Percentiles rank a stretch among this genome's conserved stretches.
These are phyloP conservation scores for Colletotrichum euphorbiae DNA, from an alignment of 2,329 filamentous ascomycete species.

Conservation along the genomic window DNA sequence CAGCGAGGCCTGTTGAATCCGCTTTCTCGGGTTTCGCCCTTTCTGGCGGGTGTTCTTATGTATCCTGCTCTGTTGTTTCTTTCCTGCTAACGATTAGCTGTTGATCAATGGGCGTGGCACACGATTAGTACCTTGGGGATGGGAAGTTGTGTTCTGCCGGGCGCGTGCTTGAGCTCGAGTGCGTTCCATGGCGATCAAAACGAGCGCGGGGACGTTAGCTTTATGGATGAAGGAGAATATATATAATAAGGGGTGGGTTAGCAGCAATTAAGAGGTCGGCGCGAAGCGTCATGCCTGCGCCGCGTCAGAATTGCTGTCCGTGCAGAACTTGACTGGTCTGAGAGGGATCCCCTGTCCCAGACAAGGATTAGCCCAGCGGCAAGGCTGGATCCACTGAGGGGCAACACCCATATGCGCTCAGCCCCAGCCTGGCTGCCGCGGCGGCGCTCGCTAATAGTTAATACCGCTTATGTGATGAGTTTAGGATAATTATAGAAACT, in stretches of 20 bases:
- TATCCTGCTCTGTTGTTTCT: constrained; percentile 15
- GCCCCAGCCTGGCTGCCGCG: not conserved
- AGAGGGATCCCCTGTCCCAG: constrained; percentile 3
- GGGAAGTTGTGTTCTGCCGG: constrained; percentile 1
- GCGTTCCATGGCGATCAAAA: not conserved
- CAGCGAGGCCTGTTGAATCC: not conserved
- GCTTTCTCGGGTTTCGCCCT: not conserved
- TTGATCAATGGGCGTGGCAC: not conserved
- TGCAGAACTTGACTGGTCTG: constrained; percentile 13
- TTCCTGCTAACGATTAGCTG: constrained; percentile 7
- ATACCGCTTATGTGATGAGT: not conserved
- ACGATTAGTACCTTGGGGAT: not conserved
- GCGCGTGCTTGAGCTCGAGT: constrained; percentile 16
- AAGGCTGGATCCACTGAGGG: constrained; percentile 15
- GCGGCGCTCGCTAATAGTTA: not conserved
- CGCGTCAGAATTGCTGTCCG: constrained; percentile 5
- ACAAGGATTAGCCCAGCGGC: constrained; percentile 10
- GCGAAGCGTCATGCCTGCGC: constrained; percentile 2
- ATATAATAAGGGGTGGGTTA: not conserved
- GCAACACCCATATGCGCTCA: not conserved
- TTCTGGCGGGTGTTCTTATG: constrained; percentile 11
- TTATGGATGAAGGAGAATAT: constrained; percentile 3
- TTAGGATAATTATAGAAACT: not conserved
- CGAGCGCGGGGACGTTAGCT: constrained; percentile 10
- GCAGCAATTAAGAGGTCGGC: constrained; percentile 8